A percentile compares a stretch with the other conserved stretches of the same genome.
phyloP scores from a whole-genome alignment of 2,329 filamentous ascomycete genomes.

The Microsporum ferrugineum region DNA sequence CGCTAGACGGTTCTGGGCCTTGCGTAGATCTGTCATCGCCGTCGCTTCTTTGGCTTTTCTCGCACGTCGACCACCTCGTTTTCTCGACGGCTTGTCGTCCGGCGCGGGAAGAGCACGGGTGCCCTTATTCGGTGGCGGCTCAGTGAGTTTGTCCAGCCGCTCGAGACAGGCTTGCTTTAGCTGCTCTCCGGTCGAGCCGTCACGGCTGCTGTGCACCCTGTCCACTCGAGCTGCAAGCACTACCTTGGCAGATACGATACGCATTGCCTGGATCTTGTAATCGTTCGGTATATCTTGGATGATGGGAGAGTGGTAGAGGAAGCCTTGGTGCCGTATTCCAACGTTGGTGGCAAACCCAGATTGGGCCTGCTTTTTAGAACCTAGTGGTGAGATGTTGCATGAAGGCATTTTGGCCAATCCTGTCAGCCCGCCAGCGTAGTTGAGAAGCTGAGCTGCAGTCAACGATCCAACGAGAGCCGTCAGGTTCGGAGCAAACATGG shows the following conservation, averaged over 20 bases:
- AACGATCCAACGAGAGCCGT: slow-evolving; percentile 83
- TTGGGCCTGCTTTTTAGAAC: slow-evolving; percentile 73
- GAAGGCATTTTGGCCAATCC: slow-evolving; percentile 85
- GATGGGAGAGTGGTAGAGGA: slow-evolving; percentile 82
- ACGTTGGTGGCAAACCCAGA: slow-evolving; percentile 86
- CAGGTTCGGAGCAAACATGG: slow-evolving; percentile 85
- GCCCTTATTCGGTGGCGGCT: slow-evolving; percentile 81
- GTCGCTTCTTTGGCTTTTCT: slow-evolving; percentile 93
- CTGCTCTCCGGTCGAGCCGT: slow-evolving; percentile 72
- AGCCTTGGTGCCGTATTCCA: slow-evolving; percentile 81
- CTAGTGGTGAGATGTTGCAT: slow-evolving; percentile 83
- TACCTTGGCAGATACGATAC: slow-evolving; percentile 86
- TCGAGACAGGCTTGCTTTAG: slow-evolving; percentile 73
- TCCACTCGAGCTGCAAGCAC: slow-evolving; percentile 89
- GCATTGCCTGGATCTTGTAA: slow-evolving; percentile 84
- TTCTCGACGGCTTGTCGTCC: slow-evolving; percentile 87
- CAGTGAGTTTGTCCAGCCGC: slow-evolving; percentile 82
- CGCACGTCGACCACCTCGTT: slow-evolving; percentile 79
- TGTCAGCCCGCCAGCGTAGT: slow-evolving; percentile 77
- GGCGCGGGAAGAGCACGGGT: slow-evolving; percentile 77
- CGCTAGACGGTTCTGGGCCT: slow-evolving; percentile 89
- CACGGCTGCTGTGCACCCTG: slow-evolving; percentile 65
- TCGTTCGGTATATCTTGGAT: slow-evolving; percentile 76
- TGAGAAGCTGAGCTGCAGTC: slow-evolving; percentile 91
- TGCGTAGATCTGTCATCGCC: slow-evolving; percentile 91